These are phyloP conservation scores for Solanum rostratum DNA, from an alignment of 257 asterid species.

Conservation along the genomic window DNA sequence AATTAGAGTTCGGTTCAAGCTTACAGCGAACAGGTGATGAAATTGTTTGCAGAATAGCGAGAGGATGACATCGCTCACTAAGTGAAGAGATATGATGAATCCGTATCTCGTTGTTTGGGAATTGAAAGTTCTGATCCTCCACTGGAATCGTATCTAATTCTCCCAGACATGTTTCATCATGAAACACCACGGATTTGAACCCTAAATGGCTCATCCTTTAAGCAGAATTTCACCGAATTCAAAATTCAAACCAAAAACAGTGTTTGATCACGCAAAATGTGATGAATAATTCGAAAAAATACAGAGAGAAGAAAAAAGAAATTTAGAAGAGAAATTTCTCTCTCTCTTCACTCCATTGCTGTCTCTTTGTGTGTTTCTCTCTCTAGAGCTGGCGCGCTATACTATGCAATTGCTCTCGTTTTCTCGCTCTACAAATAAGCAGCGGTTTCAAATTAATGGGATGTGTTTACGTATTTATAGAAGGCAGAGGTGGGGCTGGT, in stretches of 20 bases:
- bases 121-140: slow-evolving; percentile 50
- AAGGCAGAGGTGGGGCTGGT: not conserved
- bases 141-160: slow-evolving; percentile 57
- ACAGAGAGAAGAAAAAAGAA: not conserved
- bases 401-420: not conserved
- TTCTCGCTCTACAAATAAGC: slow-evolving; percentile 21
- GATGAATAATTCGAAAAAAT: not conserved
- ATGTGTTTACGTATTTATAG: slow-evolving; percentile 42
- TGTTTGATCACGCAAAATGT: not conserved
- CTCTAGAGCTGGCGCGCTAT: slow-evolving; percentile 7
- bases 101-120: slow-evolving; percentile 86
- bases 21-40: slow-evolving; percentile 67
- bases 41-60: slow-evolving; percentile 67
- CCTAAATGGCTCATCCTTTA: slow-evolving; percentile 73
- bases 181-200: slow-evolving; percentile 68
- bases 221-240: not conserved
- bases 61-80: slow-evolving; percentile 86
- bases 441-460: slow-evolving; percentile 35
- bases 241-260: not conserved
- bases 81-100: slow-evolving; percentile 47
- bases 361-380: slow-evolving; percentile 17
- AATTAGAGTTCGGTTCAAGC: slow-evolving; percentile 62
- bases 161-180: slow-evolving; percentile 66
- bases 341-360: slow-evolving; percentile 4
- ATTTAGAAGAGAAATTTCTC: not conserved